These are phyloP conservation scores for Capsicum baccatum DNA, from an alignment of 257 asterid species.

Conservation along the genomic window DNA sequence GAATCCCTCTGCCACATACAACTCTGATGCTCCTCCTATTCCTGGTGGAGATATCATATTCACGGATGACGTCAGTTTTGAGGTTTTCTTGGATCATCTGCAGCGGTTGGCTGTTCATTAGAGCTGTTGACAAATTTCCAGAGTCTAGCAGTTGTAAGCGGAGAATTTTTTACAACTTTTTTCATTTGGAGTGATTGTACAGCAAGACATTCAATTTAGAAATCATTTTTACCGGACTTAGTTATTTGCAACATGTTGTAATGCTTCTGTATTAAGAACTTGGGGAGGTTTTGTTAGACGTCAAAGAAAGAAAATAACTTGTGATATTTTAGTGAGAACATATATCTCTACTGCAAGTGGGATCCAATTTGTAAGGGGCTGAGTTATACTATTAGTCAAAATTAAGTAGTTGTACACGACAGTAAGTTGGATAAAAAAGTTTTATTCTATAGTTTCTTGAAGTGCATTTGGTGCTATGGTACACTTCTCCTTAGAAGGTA, in stretches of 20 bases:
- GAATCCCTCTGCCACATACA: conserved; percentile 97
- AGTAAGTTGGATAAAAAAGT: neutral
- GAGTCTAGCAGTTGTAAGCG: conserved; percentile 55
- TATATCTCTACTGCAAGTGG: neutral
- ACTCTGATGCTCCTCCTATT: conserved; percentile 62
- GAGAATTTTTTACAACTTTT: conserved; percentile 50
- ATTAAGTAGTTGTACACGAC: neutral
- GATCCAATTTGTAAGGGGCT: neutral
- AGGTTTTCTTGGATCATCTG: conserved; percentile 96
- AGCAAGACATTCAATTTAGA: conserved; percentile 36
- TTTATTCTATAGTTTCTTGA: neutral
- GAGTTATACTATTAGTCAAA: neutral
- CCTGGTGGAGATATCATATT: conserved; percentile 91
- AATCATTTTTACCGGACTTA: conserved; percentile 19
- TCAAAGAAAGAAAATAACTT: neutral
- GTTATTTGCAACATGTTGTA: conserved; percentile 32
- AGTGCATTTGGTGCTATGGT: too few relatives aligned
- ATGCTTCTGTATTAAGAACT: conserved; percentile 30
- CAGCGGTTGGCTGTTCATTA: conserved; percentile 96
- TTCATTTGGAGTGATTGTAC: conserved; percentile 49
- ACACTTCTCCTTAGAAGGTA: too few relatives aligned
- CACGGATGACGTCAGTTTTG: conserved; percentile 98
- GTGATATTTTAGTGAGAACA: neutral
- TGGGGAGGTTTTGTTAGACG: neutral
- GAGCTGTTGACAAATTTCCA: conserved; percentile 38